A percentile compares a stretch with the other conserved stretches of the same genome.
Conservation (phyloP, 768 basidiomycete species). For the Candolleomyces eurysporus region DNA sequence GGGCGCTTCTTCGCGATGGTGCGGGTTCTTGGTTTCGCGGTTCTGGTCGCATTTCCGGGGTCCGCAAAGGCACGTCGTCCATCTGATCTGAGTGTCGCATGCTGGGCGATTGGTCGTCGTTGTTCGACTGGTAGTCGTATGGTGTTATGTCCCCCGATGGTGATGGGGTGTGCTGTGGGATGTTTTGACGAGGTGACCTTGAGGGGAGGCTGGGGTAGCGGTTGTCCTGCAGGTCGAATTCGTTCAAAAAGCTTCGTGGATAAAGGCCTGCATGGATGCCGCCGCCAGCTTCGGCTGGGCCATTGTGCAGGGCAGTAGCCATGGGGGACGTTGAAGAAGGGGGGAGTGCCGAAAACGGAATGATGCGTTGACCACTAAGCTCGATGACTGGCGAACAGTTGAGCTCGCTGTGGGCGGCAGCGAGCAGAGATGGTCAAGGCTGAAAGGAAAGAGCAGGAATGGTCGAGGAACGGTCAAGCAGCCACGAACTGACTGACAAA, state of each 20-base stretch:
- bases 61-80: constrained; percentile 6
- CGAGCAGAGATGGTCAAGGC: constrained; percentile 4
- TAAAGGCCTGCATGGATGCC: constrained; percentile 40
- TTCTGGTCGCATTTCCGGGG: constrained; percentile 3
- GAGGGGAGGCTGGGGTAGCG: constrained; percentile 44
- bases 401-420: constrained; percentile 7
- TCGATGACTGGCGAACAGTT: background rate
- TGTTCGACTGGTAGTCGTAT: constrained; percentile 4
- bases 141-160: constrained; percentile 12
- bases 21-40: background rate
- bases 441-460: constrained; percentile 1
- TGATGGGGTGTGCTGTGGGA: constrained; percentile 20
- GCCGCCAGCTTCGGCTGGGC: constrained; percentile 36
- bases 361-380: background rate
- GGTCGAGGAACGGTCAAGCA: background rate
- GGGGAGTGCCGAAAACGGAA: constrained; percentile 7
- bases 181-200: background rate
- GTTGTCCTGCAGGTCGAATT: constrained; percentile 63
- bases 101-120: constrained; percentile 12
- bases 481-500: background rate
- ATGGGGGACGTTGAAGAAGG: constrained; percentile 32
- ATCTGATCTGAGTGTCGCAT: constrained; percentile 15
- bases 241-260: constrained; percentile 54
- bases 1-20: constrained; percentile 2
- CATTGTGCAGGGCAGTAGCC: constrained; percentile 49